Conservation (phyloP, 2,329 filamentous ascomycete genomes). For the Epichloe glyceriae region DNA sequence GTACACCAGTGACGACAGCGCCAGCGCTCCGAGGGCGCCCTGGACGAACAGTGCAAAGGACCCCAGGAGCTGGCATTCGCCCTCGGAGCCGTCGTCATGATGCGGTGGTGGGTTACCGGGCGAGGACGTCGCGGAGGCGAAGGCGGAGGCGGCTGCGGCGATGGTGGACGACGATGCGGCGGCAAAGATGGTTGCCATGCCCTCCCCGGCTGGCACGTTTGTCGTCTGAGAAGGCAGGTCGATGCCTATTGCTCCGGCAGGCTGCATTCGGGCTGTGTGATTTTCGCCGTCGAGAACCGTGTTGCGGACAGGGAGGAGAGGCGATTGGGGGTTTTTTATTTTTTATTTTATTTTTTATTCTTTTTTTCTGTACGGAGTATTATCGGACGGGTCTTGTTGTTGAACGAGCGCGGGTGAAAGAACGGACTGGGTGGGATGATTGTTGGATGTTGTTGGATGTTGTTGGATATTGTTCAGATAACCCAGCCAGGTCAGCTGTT, state of each 20-base stretch:
- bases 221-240: slow-evolving; percentile 8
- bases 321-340: no score
- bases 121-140: slow-evolving; percentile 15
- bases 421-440: no score
- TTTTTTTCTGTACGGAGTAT: no score
- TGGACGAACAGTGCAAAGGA: slow-evolving; percentile 88
- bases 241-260: slow-evolving; percentile 5
- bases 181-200: slow-evolving; percentile 7
- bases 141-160: slow-evolving; percentile 16
- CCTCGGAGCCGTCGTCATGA: slow-evolving; percentile 37
- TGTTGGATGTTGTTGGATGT: no score
- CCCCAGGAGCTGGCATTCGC: slow-evolving; percentile 78
- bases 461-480: no score
- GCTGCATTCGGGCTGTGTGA: slow-evolving; percentile 3
- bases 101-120: slow-evolving; percentile 9
- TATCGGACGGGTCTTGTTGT: no score
- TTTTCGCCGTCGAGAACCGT: background rate
- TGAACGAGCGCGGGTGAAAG: no score
- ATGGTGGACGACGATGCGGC: slow-evolving; percentile 8
- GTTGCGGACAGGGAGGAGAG: background rate
- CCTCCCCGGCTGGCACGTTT: slow-evolving; percentile 1
- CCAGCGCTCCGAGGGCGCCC: slow-evolving; percentile 69
- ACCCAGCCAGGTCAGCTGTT: no score
- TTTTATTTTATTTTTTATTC: no score
- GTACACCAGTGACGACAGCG: slow-evolving; percentile 75